Percentiles rank a stretch among this genome's conserved stretches.
These are phyloP conservation scores for Bonia amplexicaulis DNA, from an alignment of 176 grass and related monocot genomes.

Conservation along the genomic window DNA sequence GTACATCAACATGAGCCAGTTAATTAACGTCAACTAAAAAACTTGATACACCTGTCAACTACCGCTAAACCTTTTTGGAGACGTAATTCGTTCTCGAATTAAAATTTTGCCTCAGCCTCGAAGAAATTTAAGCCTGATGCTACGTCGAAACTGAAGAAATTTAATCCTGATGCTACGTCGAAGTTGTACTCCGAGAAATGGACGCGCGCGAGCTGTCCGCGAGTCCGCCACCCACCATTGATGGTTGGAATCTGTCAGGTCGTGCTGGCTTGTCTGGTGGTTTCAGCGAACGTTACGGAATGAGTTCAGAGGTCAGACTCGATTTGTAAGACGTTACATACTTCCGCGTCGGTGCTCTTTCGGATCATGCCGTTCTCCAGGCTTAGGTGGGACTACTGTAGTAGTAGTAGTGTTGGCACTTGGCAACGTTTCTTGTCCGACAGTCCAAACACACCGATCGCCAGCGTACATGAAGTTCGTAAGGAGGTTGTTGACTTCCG, in stretches of 20 bases:
- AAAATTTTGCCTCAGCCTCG: not conserved
- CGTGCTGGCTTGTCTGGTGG: not conserved
- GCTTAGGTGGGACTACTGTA: not conserved
- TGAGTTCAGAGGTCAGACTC: not conserved
- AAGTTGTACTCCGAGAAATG: not conserved
- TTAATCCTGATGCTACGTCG: not conserved
- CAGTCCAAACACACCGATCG: not conserved
- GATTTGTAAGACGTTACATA: not conserved
- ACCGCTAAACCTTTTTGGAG: not conserved
- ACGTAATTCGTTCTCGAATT: not conserved
- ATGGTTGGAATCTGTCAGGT: not conserved
- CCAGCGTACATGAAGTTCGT: not conserved
- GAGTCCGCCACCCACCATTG: not conserved
- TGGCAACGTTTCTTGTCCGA: not conserved
- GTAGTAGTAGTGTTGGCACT: not conserved
- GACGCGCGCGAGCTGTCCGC: slow-evolving; percentile 2
- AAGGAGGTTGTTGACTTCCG: not conserved
- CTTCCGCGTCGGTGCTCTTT: not conserved
- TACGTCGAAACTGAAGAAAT: not conserved
- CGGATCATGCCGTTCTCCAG: not conserved
- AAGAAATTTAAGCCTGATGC: not conserved
- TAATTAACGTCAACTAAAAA: not conserved
- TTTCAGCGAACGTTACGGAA: not conserved
- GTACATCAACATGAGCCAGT: not conserved
- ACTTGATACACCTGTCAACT: not conserved